Conservation (phyloP, 768 basidiomycete genomes). For the Rhodotorula kratochvilovae region DNA sequence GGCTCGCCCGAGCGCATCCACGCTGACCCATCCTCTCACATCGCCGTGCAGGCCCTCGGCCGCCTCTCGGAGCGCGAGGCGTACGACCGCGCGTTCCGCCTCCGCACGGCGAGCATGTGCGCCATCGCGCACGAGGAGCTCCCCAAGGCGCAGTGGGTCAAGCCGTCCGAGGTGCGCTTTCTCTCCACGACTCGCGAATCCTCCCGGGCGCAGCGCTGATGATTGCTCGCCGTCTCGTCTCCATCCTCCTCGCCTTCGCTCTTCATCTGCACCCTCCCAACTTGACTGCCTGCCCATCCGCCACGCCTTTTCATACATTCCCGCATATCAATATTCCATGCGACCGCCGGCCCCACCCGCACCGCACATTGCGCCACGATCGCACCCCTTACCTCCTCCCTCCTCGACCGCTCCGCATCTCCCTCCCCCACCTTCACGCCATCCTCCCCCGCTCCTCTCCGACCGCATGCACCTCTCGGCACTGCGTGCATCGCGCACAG, state of each 20-base stretch:
- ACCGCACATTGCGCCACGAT: background rate
- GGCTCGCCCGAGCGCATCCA: background rate
- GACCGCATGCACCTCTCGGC: background rate
- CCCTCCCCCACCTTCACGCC: background rate
- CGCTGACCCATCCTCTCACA: background rate
- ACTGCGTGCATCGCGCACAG: conserved; percentile 50
- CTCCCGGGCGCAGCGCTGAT: no score
- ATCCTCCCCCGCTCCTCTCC: background rate
- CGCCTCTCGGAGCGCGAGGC: conserved; percentile 73
- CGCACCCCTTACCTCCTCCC: background rate
- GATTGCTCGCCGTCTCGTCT: background rate
- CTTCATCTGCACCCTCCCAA: no score
- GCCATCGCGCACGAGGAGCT: conserved; percentile 73
- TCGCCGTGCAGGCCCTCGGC: conserved; percentile 61
- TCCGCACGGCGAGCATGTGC: conserved; percentile 66
- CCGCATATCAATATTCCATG: background rate
- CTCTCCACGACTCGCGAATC: background rate
- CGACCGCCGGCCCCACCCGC: no score
- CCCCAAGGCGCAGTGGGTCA: conserved; percentile 74
- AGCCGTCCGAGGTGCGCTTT: conserved; percentile 64
- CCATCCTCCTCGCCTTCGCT: background rate
- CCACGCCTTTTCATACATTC: no score
- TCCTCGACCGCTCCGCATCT: background rate
- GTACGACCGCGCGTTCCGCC: conserved; percentile 86
- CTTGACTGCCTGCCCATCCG: no score